A percentile compares a stretch with the other conserved stretches of the same genome.
Conservation (phyloP, 1,139 yeast genomes). For the Hansenula anomala region DNA sequence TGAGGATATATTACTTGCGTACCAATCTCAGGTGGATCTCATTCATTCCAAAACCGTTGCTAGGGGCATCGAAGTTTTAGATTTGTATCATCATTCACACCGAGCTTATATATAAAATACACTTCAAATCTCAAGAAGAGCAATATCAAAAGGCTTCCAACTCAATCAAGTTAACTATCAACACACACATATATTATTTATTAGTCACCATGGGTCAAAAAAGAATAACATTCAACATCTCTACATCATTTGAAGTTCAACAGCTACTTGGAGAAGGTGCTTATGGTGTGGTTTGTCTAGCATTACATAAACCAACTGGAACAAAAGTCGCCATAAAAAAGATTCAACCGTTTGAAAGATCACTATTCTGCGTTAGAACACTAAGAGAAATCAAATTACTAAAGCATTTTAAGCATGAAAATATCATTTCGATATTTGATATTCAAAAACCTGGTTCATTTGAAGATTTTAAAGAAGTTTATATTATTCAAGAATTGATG, state of each 20-base stretch:
- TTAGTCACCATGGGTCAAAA: slow-evolving; percentile 23
- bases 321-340: slow-evolving; percentile 88
- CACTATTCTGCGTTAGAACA: slow-evolving; percentile 84
- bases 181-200: no score
- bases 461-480: slow-evolving; percentile 65
- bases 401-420: slow-evolving; percentile 87
- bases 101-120: slow-evolving; percentile 7
- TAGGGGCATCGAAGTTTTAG: background rate
- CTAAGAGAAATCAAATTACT: slow-evolving; percentile 82
- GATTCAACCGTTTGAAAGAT: slow-evolving; percentile 84
- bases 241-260: slow-evolving; percentile 78
- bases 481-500: slow-evolving; percentile 68
- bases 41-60: background rate
- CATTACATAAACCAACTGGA: slow-evolving; percentile 70
- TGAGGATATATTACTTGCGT: background rate
- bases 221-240: slow-evolving; percentile 76
- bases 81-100: background rate
- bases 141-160: no score
- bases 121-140: no score
- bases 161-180: no score
- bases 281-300: slow-evolving; percentile 93
- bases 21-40: no score
- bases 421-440: slow-evolving; percentile 90
- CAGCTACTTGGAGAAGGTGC: slow-evolving; percentile 96
- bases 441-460: slow-evolving; percentile 71